These are phyloP conservation scores for Kazachstania sp. DNA, from an alignment of 1,139 yeast genomes.

Conservation along the genomic window DNA sequence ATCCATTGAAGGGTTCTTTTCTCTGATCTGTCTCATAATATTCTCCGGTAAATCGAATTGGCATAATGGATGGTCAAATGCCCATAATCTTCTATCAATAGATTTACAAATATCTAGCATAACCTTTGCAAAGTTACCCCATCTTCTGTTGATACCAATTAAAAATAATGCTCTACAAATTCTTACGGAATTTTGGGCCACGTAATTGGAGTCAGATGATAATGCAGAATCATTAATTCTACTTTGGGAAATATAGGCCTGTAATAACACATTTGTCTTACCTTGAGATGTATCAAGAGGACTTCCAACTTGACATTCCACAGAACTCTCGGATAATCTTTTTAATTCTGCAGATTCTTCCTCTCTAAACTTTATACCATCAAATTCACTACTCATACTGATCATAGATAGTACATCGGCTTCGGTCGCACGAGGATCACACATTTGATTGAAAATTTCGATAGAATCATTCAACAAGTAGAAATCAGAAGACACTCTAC, in stretches of 20 bases:
- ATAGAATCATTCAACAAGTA: constrained; percentile 78
- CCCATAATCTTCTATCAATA: constrained; percentile 78
- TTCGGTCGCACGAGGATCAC: constrained; percentile 79
- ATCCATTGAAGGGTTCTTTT: constrained; percentile 61
- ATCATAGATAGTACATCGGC: constrained; percentile 87
- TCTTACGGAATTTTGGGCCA: constrained; percentile 92
- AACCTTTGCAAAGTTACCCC: constrained; percentile 75
- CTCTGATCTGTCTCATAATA: constrained; percentile 53
- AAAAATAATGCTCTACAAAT: constrained; percentile 85
- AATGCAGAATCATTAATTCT: constrained; percentile 69
- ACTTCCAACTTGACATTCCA: constrained; percentile 80
- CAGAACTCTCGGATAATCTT: constrained; percentile 47
- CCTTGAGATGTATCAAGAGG: constrained; percentile 70
- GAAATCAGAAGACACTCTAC: constrained; percentile 91
- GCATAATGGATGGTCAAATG: constrained; percentile 80
- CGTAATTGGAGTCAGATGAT: constrained; percentile 80
- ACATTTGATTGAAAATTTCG: constrained; percentile 79
- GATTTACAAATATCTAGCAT: constrained; percentile 78
- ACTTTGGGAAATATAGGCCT: constrained; percentile 77
- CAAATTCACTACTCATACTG: constrained; percentile 91
- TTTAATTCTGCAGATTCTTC: constrained; percentile 77
- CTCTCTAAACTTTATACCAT: constrained; percentile 77
- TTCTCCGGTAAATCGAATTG: constrained; percentile 77
- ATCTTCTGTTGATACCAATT: constrained; percentile 75
- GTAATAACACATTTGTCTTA: constrained; percentile 80